These are phyloP conservation scores for Solanum arcanum DNA, from an alignment of 257 asterid genomes.

Conservation along the genomic window DNA sequence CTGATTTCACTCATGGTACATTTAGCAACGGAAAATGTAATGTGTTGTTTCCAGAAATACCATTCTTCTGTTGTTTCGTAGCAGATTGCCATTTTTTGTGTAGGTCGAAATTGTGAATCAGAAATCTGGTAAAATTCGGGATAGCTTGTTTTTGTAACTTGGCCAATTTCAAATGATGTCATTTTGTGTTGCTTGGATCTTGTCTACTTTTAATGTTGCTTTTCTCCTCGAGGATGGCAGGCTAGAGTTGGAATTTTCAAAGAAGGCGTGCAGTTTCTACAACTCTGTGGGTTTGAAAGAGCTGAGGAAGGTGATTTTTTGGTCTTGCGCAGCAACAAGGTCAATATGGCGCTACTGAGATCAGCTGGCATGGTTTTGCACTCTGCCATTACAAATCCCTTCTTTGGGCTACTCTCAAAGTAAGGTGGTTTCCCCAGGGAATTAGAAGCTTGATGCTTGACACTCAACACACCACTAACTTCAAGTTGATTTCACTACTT, in stretches of 20 bases:
- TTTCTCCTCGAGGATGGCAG: slow-evolving; percentile 19
- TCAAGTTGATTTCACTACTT: background rate
- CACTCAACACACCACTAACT: background rate
- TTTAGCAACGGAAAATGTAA: background rate
- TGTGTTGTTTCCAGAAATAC: background rate
- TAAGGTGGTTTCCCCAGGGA: background rate
- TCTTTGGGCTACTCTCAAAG: slow-evolving; percentile 50
- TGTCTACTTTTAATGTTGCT: background rate
- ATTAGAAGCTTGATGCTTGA: background rate
- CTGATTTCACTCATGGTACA: background rate
- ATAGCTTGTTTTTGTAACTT: background rate
- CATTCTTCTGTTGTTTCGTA: background rate
- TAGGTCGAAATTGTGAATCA: background rate
- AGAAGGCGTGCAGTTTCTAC: slow-evolving; percentile 54
- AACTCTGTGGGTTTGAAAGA: slow-evolving; percentile 61
- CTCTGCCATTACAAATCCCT: slow-evolving; percentile 57
- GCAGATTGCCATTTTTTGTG: background rate
- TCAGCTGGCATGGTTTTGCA: slow-evolving; percentile 38
- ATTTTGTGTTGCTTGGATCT: background rate
- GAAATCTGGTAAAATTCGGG: background rate
- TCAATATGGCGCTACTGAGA: slow-evolving; percentile 24
- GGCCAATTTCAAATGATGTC: background rate
- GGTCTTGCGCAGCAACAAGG: slow-evolving; percentile 32
- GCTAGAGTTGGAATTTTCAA: slow-evolving; percentile 51
- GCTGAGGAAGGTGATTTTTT: slow-evolving; percentile 31